phyloP scores from a whole-genome alignment of 441 rosid species.

The Populus trichocarpa region DNA sequence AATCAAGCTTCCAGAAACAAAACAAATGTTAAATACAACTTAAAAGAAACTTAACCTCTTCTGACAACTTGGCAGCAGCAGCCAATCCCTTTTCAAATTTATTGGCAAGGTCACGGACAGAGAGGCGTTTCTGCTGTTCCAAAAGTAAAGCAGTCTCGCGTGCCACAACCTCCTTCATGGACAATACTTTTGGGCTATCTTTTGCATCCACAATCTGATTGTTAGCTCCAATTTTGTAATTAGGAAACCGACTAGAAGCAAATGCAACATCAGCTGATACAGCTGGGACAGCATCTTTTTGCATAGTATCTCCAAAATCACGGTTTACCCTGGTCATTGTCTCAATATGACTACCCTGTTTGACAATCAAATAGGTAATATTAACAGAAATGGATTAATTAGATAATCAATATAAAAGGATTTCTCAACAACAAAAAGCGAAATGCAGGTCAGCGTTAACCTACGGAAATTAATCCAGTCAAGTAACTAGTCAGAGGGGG shows the following conservation, averaged over 20 bases:
- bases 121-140: constrained; percentile 93
- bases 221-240: constrained; percentile 70
- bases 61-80: constrained; percentile 91
- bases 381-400: constrained; percentile 15
- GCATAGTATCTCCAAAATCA: constrained; percentile 61
- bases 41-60: constrained; percentile 55
- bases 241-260: constrained; percentile 83
- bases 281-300: constrained; percentile 57
- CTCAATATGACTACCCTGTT: constrained; percentile 28
- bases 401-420: constrained; percentile 23
- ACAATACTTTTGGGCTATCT: constrained; percentile 61
- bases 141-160: constrained; percentile 80
- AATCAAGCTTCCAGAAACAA: constrained; percentile 5
- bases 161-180: constrained; percentile 92
- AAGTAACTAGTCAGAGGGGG: constrained; percentile 1
- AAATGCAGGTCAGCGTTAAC: constrained; percentile 28
- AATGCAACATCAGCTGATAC: constrained; percentile 88
- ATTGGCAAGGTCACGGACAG: constrained; percentile 94
- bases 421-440: constrained; percentile 19
- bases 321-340: constrained; percentile 77
- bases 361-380: constrained; percentile 19
- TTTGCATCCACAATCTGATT: constrained; percentile 70
- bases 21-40: background rate
- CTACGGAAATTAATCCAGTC: constrained; percentile 19
- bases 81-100: constrained; percentile 94